phyloP scores from a whole-genome alignment of 1,284 basidiomycete genomes.

The Ganoderma multipileum region DNA sequence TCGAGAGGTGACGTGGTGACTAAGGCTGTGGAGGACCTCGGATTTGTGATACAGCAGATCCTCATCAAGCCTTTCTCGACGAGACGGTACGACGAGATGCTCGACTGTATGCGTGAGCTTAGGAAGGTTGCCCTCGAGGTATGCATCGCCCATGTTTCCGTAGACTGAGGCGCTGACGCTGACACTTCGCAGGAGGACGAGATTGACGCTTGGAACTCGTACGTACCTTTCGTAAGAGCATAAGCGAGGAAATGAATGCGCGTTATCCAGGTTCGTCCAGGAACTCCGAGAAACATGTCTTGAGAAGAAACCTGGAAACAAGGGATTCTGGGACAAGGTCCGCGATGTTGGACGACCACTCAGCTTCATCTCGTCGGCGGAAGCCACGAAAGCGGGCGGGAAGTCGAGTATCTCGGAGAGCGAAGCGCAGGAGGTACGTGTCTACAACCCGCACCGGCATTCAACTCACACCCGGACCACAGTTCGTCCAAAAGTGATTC shows the following conservation, averaged over 20 bases:
- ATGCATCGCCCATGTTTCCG: conserved; percentile 23
- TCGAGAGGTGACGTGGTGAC: conserved; percentile 77
- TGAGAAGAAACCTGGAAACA: conserved; percentile 59
- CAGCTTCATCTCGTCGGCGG: conserved; percentile 67
- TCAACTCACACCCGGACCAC: not conserved
- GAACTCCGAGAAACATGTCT: conserved; percentile 63
- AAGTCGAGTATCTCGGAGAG: conserved; percentile 59
- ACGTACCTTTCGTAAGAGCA: conserved; percentile 34
- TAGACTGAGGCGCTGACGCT: not conserved
- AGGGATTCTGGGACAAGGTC: conserved; percentile 68
- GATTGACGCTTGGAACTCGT: conserved; percentile 81
- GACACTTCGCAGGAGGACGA: conserved; percentile 66
- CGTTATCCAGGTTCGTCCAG: conserved; percentile 56
- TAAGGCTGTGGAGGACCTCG: conserved; percentile 84
- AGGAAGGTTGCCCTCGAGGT: conserved; percentile 72
- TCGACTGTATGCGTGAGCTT: conserved; percentile 75
- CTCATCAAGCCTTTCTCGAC: conserved; percentile 72
- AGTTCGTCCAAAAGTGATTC: not conserved
- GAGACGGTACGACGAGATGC: conserved; percentile 69
- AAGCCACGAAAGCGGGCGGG: conserved; percentile 64
- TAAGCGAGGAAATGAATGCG: not conserved
- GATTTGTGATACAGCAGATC: conserved; percentile 73
- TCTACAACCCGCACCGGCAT: not conserved
- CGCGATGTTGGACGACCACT: conserved; percentile 56
- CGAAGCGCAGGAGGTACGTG: conserved; percentile 29